Percentiles rank a stretch among this genome's conserved stretches.
Evolutionary conservation across 2,329 filamentous ascomycete species (phyloP).

Genomic region (Pseudocercospora musae): DNA sequence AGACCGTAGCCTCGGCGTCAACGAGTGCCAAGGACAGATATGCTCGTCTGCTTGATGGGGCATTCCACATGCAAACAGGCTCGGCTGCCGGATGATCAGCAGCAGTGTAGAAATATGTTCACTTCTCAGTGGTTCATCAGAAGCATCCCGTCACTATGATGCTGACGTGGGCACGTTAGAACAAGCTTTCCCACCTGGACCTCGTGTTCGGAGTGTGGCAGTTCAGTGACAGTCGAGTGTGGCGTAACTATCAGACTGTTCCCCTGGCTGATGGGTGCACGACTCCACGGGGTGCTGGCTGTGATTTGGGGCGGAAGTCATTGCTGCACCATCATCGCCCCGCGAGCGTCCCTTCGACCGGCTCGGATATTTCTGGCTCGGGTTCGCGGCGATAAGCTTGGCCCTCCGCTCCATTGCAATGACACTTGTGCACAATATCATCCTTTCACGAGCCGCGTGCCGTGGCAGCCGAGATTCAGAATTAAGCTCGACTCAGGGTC

Average conservation of each 20-base stretch:
- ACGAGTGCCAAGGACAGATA: background rate
- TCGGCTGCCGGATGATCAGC: background rate
- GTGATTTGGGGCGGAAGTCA: background rate
- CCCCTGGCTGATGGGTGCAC: background rate
- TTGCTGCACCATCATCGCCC: background rate
- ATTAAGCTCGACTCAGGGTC: slow-evolving; percentile 10
- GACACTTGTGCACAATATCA: background rate
- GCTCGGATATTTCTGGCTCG: slow-evolving; percentile 2
- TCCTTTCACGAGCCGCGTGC: slow-evolving; percentile 15
- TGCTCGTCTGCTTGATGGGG: background rate
- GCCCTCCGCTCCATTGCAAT: background rate
- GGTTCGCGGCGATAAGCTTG: background rate
- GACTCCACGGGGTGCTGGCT: background rate
- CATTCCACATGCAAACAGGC: background rate
- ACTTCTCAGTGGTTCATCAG: no score
- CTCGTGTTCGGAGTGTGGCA: slow-evolving; percentile 6
- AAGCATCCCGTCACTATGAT: background rate
- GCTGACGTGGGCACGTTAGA: slow-evolving; percentile 4
- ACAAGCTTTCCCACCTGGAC: slow-evolving; percentile 5
- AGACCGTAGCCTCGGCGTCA: background rate
- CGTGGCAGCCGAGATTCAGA: slow-evolving; percentile 21
- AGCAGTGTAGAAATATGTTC: background rate
- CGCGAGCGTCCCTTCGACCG: background rate
- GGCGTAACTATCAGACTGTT: background rate
- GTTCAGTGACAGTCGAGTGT: background rate